These are phyloP conservation scores for Pisolithus albus DNA, from an alignment of 768 basidiomycete genomes.

Conservation along the genomic window DNA sequence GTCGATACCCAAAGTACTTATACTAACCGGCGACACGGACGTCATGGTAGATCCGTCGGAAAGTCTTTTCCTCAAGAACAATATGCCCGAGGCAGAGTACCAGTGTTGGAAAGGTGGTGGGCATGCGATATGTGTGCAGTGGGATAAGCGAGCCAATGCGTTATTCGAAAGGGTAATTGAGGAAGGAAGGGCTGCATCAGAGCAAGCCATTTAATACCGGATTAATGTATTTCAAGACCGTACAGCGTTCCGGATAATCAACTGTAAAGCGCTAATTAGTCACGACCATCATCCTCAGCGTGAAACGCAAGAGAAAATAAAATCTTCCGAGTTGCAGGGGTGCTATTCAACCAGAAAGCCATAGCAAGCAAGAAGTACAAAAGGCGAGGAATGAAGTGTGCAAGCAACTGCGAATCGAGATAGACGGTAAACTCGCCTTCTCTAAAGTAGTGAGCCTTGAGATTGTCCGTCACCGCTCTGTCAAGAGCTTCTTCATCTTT, in stretches of 20 bases:
- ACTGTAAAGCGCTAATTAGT: neutral
- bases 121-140: constrained; percentile 54
- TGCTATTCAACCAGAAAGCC: too few relatives aligned
- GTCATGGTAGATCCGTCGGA: constrained; percentile 46
- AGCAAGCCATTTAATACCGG: neutral
- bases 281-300: too few relatives aligned
- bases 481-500: constrained; percentile 36
- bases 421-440: neutral
- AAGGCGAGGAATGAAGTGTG: neutral
- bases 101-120: constrained; percentile 57
- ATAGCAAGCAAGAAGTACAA: too few relatives aligned
- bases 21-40: constrained; percentile 66
- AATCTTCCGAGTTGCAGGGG: too few relatives aligned
- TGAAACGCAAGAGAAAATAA: too few relatives aligned
- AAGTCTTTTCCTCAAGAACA: constrained; percentile 43
- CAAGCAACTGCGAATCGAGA: neutral
- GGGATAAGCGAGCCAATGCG: constrained; percentile 42
- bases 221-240: neutral
- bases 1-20: constrained; percentile 57
- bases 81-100: constrained; percentile 54
- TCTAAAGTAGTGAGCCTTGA: neutral
- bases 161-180: constrained; percentile 50
- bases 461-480: constrained; percentile 21
- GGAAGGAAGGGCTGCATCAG: constrained; percentile 34
- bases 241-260: neutral